These are phyloP conservation scores for Tetratostichococcus sp. DNA, from an alignment of 139 green algal genomes.

Conservation along the genomic window DNA sequence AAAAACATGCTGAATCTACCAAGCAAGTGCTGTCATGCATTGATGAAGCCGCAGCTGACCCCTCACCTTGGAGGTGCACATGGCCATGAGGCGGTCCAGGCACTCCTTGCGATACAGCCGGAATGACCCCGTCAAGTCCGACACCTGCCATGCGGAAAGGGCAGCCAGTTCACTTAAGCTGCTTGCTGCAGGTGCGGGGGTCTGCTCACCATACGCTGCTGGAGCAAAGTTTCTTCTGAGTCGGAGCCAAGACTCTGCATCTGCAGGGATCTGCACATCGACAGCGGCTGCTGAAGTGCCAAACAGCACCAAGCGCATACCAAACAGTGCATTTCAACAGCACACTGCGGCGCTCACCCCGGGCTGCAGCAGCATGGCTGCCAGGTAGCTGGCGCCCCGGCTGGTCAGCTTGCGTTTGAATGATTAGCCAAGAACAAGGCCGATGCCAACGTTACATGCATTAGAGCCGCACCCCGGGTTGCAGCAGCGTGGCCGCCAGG, in stretches of 20 bases:
- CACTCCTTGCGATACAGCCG: conserved; percentile 74
- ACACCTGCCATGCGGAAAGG: conserved; percentile 27
- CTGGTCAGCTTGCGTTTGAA: conserved; percentile 85
- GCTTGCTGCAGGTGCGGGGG: too few relatives aligned
- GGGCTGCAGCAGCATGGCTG: neutral
- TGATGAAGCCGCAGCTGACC: too few relatives aligned
- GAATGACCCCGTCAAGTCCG: conserved; percentile 92
- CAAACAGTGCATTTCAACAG: conserved; percentile 34
- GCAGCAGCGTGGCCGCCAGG: conserved; percentile 74
- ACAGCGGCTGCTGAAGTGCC: too few relatives aligned
- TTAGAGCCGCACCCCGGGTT: conserved; percentile 2
- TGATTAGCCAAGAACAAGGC: conserved; percentile 91
- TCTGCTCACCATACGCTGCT: too few relatives aligned
- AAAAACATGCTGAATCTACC: too few relatives aligned
- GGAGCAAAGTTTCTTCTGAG: too few relatives aligned
- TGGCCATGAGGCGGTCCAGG: conserved; percentile 49
- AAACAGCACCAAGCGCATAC: too few relatives aligned
- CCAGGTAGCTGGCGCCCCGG: conserved; percentile 88
- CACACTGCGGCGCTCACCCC: neutral
- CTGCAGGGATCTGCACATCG: too few relatives aligned
- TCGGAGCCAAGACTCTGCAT: too few relatives aligned
- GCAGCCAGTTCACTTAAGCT: too few relatives aligned
- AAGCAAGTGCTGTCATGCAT: too few relatives aligned
- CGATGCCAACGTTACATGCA: too few relatives aligned
- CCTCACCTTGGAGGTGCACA: conserved; percentile 22